Evolutionary conservation across 345 rosid genomes (phyloP), one percentile per base, ranked within the genome.

Genomic region (Pugionium cornutum): DNA sequence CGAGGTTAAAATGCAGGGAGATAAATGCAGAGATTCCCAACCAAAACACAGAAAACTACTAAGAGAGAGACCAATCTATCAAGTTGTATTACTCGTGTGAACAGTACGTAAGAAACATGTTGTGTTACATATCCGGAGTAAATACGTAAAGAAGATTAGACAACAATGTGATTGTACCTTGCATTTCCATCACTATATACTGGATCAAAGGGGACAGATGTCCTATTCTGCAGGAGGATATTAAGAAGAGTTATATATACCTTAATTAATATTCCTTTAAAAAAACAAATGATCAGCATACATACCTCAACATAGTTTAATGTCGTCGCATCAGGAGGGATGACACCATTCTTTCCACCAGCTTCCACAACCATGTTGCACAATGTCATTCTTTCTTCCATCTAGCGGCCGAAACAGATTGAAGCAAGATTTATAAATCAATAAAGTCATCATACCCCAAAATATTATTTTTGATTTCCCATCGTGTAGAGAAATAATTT

Each of bases 311-410:
- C 88, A 67, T 94, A 94, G 77, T 88, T 81, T 62, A 83, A 85
- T 58, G 99, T 94, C 3, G 91, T 94, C 74, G 80, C 75, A 77
- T 94, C 99, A 68, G 97, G 92, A 10, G 97, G 96, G 58, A 94
- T 80, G 47, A 94, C 86, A 51, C 99, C 99, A 64, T 94, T 94
- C 83, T 90, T 94, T 39, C 95, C 99, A 64, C 99, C 96, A 69
- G 97, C 99, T 84, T 94, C 99, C 44, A 94, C 77, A 51, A 88
- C 99, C 99, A 94, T 94, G 75, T 88, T 90, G 83, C 99, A 94
- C 9, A 94, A 68, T 4, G 99, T 90, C 41, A 37, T 37, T 37
- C 96, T 79, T 66, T 94, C 99, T 88, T 94, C 97, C 97, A 94
- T 94, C 99, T 94, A 78, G 53, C 62, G 35, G 62, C 43, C 46